Evolutionary conservation across 352 stramenopile species (phyloP).

Genomic region (Pythium myriotylum): DNA sequence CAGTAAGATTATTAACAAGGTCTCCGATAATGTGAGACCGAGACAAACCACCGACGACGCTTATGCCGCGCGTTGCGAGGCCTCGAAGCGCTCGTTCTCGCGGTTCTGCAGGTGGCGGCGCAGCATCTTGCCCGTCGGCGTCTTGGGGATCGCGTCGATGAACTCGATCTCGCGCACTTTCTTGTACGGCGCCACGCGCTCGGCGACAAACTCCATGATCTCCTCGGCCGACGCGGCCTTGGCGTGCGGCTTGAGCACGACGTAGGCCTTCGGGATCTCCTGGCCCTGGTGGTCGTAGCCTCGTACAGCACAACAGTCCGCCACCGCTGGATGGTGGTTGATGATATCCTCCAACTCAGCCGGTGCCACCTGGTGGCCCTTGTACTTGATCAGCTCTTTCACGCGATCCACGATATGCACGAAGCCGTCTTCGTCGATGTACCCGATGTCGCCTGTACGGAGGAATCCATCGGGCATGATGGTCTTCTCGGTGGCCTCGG

Average conservation of each 20-base stretch:
- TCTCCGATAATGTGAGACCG: no score
- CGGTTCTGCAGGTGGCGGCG: conserved; percentile 65
- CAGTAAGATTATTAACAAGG: no score
- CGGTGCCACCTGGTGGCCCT: conserved; percentile 91
- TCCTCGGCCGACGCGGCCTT: conserved; percentile 47
- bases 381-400: conserved; percentile 97
- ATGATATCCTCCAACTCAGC: conserved; percentile 94
- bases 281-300: conserved; percentile 55
- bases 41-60: no score
- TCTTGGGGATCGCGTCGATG: conserved; percentile 89
- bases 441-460: conserved; percentile 88
- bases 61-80: conserved; percentile 4
- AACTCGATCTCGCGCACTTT: conserved; percentile 81
- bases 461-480: conserved; percentile 86
- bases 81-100: conserved; percentile 10
- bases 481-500: conserved; percentile 81
- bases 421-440: conserved; percentile 92
- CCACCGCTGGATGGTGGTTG: conserved; percentile 63
- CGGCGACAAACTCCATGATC: conserved; percentile 77
- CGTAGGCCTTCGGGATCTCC: conserved; percentile 91
- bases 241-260: conserved; percentile 56
- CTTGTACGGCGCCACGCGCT: conserved; percentile 75
- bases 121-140: conserved; percentile 91
- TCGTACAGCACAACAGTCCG: conserved; percentile 51
- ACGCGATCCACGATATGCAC: conserved; percentile 92